Conservation (phyloP, 192 early-diverging fungal species). For the Backusella mclennaniae region DNA sequence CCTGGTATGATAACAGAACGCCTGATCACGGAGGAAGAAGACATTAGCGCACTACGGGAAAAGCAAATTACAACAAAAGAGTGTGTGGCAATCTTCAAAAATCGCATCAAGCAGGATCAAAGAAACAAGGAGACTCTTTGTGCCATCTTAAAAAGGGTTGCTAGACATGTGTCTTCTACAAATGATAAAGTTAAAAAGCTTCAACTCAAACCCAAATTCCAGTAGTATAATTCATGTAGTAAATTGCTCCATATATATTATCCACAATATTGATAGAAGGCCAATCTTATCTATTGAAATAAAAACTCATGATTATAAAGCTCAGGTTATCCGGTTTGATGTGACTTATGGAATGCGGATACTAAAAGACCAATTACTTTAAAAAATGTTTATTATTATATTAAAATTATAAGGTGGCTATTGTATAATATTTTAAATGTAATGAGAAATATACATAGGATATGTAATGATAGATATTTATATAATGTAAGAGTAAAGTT, state of each 20-base stretch:
- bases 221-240: background rate
- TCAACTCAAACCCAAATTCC: slow-evolving; percentile 29
- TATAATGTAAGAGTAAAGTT: background rate
- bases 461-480: background rate
- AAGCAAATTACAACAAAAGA: slow-evolving; percentile 60
- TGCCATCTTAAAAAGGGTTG: slow-evolving; percentile 44
- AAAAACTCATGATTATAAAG: too few species aligned
- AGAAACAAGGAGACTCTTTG: slow-evolving; percentile 45
- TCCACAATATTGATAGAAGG: too few species aligned
- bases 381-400: background rate
- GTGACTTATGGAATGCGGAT: background rate
- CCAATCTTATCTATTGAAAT: too few species aligned
- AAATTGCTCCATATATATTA: background rate
- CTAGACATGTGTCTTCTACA: slow-evolving; percentile 22
- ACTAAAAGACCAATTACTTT: background rate
- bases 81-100: slow-evolving; percentile 56
- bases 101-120: slow-evolving; percentile 55
- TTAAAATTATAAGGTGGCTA: background rate
- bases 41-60: slow-evolving; percentile 52
- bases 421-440: background rate
- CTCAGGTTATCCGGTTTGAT: too few species aligned
- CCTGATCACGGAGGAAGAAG: slow-evolving; percentile 67
- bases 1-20: background rate
- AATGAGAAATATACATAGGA: background rate
- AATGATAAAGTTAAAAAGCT: slow-evolving; percentile 20